Percentiles rank a stretch among this genome's conserved stretches.
Conservation (phyloP, 306 rosid genomes). For the Castanospermum australe region DNA sequence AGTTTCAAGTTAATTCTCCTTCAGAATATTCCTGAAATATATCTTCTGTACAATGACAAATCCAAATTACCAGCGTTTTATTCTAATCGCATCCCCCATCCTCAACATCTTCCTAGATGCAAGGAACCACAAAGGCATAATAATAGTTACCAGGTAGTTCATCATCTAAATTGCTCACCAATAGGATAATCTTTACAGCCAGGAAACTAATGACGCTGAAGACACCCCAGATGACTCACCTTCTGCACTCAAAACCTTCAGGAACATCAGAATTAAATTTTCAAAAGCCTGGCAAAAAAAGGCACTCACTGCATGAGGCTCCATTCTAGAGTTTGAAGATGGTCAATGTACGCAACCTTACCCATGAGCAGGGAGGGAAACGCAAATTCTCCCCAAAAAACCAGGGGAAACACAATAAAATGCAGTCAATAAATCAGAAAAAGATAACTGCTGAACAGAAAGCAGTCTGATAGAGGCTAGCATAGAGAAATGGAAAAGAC, state of each 20-base stretch:
- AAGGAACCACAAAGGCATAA: background rate
- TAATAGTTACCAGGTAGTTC: no score
- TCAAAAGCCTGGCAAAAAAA: background rate
- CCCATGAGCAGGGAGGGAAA: no score
- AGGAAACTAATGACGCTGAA: no score
- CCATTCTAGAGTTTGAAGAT: no score
- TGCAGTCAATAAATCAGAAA: background rate
- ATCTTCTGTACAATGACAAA: background rate
- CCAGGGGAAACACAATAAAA: background rate
- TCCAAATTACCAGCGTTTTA: background rate
- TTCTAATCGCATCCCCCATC: background rate
- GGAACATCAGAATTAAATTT: background rate
- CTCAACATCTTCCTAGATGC: background rate
- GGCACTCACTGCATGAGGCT: background rate
- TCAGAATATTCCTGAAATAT: no score
- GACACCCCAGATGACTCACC: no score
- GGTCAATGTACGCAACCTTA: no score
- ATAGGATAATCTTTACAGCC: no score
- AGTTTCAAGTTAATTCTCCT: no score
- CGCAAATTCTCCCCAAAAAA: background rate
- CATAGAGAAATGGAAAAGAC: background rate
- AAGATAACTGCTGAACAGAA: background rate
- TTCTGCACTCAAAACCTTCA: no score
- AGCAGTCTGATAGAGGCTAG: background rate
- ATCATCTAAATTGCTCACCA: background rate